Conservation (phyloP, 108 stramenopile species). For the Skeletonema menzelii region DNA sequence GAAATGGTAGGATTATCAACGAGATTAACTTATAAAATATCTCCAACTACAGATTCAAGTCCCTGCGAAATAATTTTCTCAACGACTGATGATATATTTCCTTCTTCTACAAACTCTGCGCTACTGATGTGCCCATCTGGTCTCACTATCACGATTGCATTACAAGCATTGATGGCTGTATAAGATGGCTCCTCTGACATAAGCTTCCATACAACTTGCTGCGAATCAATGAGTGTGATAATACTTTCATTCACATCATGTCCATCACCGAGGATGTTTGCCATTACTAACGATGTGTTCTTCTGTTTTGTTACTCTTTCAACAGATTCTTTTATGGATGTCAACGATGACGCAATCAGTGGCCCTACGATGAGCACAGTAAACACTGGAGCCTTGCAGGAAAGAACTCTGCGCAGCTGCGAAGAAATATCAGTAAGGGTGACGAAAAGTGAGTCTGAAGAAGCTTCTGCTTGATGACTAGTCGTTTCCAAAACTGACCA, state of each 20-base stretch:
- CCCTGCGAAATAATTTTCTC: not conserved
- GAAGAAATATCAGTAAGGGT: conserved; percentile 41
- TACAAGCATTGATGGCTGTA: not conserved
- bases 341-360: not conserved
- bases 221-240: conserved; percentile 15
- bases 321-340: not conserved
- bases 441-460: not conserved
- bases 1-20: too few species aligned
- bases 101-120: conserved; percentile 1
- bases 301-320: conserved; percentile 5
- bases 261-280: conserved; percentile 2
- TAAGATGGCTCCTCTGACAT: not conserved
- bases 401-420: conserved; percentile 16
- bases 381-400: conserved; percentile 19
- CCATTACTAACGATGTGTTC: conserved; percentile 16
- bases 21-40: not conserved
- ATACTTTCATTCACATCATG: conserved; percentile 5
- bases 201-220: conserved; percentile 3
- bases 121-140: conserved; percentile 70
- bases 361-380: conserved; percentile 24
- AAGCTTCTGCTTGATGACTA: not conserved
- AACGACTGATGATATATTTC: not conserved
- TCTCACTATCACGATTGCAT: conserved; percentile 49
- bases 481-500: conserved; percentile 18
- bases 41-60: too few species aligned